Conservation (phyloP, 2,329 filamentous ascomycete species). For the Ophiostoma australiae region DNA sequence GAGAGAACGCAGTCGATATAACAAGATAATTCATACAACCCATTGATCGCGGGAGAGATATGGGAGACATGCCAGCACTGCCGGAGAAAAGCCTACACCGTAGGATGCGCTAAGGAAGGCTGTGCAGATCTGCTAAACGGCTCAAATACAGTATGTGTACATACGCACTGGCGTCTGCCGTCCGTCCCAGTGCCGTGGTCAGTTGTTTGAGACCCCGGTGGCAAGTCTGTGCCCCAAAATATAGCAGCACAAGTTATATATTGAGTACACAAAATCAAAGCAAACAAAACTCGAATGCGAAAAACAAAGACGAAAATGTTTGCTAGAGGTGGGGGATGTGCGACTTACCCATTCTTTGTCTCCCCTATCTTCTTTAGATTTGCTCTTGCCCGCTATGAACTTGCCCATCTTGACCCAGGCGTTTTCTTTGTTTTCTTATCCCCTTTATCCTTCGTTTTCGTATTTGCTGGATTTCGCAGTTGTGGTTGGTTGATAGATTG, state of each 20-base stretch:
- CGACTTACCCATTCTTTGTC: slow-evolving; percentile 28
- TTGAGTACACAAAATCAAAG: not conserved
- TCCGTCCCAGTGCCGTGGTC: not conserved
- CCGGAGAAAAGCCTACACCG: not conserved
- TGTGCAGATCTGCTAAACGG: slow-evolving; percentile 6
- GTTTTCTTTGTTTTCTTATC: not conserved
- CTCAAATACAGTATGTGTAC: not conserved
- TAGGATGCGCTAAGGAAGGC: slow-evolving; percentile 11
- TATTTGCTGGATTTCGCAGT: not conserved
- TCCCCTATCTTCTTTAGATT: slow-evolving; percentile 18
- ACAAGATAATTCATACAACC: not conserved
- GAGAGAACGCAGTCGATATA: not conserved
- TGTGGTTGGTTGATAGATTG: not conserved
- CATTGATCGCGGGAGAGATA: not conserved
- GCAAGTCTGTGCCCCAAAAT: not conserved
- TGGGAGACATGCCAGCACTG: not conserved
- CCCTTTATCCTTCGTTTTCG: not conserved
- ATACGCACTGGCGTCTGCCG: not conserved
- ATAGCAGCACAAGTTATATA: not conserved
- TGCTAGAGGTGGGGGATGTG: not conserved
- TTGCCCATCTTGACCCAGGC: not conserved
- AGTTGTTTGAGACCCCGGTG: not conserved
- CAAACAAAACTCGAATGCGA: not conserved
- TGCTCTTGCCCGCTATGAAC: slow-evolving; percentile 8
- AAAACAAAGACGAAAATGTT: not conserved